Conservation (phyloP, 2,329 filamentous ascomycete species). For the Talaromyces sp. region DNA sequence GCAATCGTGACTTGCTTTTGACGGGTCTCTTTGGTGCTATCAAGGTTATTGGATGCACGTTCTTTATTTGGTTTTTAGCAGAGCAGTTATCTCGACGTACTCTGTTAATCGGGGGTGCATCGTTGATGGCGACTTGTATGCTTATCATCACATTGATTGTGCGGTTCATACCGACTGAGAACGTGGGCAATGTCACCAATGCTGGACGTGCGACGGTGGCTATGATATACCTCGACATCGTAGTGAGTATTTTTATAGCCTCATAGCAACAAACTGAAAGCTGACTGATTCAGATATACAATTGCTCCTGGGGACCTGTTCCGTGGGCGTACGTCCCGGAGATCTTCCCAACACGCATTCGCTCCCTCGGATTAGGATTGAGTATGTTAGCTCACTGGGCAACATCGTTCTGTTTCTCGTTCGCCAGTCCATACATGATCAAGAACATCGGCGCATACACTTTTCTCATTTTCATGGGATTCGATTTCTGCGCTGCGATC, state of each 20-base stretch:
- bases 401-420: conserved; percentile 32
- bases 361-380: conserved; percentile 29
- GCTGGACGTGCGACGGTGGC: conserved; percentile 51
- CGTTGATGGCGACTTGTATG: not conserved
- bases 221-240: conserved; percentile 53
- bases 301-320: not conserved
- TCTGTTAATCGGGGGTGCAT: not conserved
- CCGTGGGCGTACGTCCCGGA: not conserved
- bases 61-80: conserved; percentile 33
- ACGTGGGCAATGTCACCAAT: conserved; percentile 42
- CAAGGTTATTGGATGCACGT: conserved; percentile 47
- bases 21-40: conserved; percentile 51
- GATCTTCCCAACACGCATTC: conserved; percentile 25
- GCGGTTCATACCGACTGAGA: conserved; percentile 36
- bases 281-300: not conserved
- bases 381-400: conserved; percentile 32
- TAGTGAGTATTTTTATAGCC: conserved; percentile 23
- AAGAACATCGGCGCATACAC: conserved; percentile 46
- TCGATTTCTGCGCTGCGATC: conserved; percentile 42
- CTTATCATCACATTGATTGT: conserved; percentile 40
- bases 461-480: conserved; percentile 40
- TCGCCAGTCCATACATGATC: conserved; percentile 38
- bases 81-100: not conserved
- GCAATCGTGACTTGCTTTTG: conserved; percentile 44
- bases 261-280: not conserved